Conservation (phyloP, 2,329 filamentous ascomycete species). For the Hymenoscyphus infarciens region DNA sequence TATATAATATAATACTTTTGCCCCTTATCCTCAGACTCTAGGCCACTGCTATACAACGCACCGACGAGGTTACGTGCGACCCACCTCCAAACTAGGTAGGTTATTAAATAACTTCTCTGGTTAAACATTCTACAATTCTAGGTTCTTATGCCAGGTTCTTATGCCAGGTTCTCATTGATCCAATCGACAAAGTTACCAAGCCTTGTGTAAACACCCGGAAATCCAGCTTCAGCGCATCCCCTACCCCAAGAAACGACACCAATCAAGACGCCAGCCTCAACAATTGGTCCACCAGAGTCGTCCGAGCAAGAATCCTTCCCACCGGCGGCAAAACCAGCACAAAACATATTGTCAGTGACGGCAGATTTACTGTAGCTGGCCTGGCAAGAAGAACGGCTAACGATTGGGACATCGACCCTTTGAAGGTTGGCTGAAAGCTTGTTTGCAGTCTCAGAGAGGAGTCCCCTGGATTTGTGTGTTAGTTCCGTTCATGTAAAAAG, state of each 20-base stretch:
- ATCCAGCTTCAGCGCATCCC: conserved; percentile 16
- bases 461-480: background rate
- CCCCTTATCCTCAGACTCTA: too few relatives aligned
- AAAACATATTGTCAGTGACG: conserved; percentile 22
- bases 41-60: too few relatives aligned
- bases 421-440: conserved; percentile 19
- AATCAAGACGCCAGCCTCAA: conserved; percentile 20
- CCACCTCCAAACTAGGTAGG: too few relatives aligned
- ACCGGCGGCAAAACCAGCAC: conserved; percentile 21
- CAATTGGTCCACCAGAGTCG: conserved; percentile 26
- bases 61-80: too few relatives aligned
- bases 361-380: conserved; percentile 17
- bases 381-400: conserved; percentile 19
- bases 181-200: too few relatives aligned
- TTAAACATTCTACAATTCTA: too few relatives aligned
- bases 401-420: conserved; percentile 22
- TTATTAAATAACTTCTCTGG: too few relatives aligned
- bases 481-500: too few relatives aligned
- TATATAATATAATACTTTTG: too few relatives aligned
- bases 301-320: conserved; percentile 26
- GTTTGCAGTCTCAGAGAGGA: conserved; percentile 10
- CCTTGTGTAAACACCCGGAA: too few relatives aligned
- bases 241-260: conserved; percentile 23
- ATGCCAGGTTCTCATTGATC: too few relatives aligned
- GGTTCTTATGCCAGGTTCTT: too few relatives aligned